phyloP scores from a whole-genome alignment of 305 asterid genomes.

The Lippia alba region DNA sequence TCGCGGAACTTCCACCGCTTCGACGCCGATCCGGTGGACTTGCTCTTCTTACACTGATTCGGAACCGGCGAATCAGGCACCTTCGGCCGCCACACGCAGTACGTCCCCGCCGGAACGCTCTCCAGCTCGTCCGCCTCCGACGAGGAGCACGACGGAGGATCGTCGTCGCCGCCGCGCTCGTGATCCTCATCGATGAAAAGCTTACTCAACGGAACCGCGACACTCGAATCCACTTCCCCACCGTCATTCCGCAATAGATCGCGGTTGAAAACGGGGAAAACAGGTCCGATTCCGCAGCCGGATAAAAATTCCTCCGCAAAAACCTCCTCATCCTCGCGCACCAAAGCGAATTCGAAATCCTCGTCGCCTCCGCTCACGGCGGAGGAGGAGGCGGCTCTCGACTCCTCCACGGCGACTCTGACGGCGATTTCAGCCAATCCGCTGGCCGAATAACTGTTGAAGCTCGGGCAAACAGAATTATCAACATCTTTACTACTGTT shows the following conservation, averaged over 20 bases:
- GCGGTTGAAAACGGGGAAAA: conserved; percentile 60
- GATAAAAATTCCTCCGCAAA: conserved; percentile 22
- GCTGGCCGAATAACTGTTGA: conserved; percentile 55
- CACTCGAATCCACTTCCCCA: conserved; percentile 25
- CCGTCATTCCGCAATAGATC: conserved; percentile 34
- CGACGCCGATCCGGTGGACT: conserved; percentile 81
- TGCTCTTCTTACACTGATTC: conserved; percentile 68
- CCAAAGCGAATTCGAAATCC: conserved; percentile 57
- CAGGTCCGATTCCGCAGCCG: conserved; percentile 35
- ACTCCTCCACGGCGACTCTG: conserved; percentile 44
- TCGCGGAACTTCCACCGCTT: conserved; percentile 79
- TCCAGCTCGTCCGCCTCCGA: conserved; percentile 76
- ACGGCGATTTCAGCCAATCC: conserved; percentile 54
- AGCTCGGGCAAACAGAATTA: conserved; percentile 53
- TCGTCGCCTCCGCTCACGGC: conserved; percentile 34
- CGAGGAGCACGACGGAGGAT: conserved; percentile 58
- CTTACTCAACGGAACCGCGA: conserved; percentile 44
- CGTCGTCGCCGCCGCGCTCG: conserved; percentile 40
- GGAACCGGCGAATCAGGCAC: conserved; percentile 47
- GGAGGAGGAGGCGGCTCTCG: conserved; percentile 11
- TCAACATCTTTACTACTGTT: conserved; percentile 37
- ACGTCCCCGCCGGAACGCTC: conserved; percentile 60
- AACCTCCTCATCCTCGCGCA: conserved; percentile 36
- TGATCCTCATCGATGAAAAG: conserved; percentile 49
- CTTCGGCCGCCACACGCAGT: conserved; percentile 78